Evolutionary conservation across 495 filamentous ascomycete species (phyloP).

Genomic region (Tuber umbilicatum): DNA sequence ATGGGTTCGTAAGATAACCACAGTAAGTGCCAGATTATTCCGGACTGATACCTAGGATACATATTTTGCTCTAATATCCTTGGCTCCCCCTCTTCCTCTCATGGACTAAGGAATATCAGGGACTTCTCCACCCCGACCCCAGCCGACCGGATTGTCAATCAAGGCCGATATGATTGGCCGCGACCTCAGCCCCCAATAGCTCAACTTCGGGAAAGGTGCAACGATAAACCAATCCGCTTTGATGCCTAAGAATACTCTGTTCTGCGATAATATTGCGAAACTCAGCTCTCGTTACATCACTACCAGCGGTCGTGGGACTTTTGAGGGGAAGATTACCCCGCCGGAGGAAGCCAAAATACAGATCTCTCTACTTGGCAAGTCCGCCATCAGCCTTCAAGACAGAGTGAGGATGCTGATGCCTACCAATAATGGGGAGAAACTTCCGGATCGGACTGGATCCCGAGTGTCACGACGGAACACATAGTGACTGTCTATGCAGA

Average conservation of each 20-base stretch:
- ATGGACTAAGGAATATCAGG: slow-evolving; percentile 19
- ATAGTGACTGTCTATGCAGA: slow-evolving; percentile 56
- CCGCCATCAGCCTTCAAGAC: slow-evolving; percentile 53
- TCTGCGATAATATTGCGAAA: slow-evolving; percentile 54
- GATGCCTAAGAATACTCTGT: slow-evolving; percentile 54
- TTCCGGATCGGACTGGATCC: slow-evolving; percentile 48
- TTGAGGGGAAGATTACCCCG: slow-evolving; percentile 47
- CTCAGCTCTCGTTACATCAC: slow-evolving; percentile 52
- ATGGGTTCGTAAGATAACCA: not conserved
- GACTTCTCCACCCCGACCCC: slow-evolving; percentile 53
- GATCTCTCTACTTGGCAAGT: slow-evolving; percentile 51
- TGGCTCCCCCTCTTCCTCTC: not conserved
- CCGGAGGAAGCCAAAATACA: slow-evolving; percentile 47
- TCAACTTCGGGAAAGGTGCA: slow-evolving; percentile 44
- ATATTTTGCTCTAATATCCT: slow-evolving; percentile 48
- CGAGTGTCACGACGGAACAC: slow-evolving; percentile 50
- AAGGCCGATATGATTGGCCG: too few species aligned
- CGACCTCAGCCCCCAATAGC: too few species aligned
- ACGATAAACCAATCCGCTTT: slow-evolving; percentile 45
- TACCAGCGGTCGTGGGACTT: slow-evolving; percentile 45
- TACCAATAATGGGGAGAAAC: slow-evolving; percentile 55
- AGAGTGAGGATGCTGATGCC: slow-evolving; percentile 49
- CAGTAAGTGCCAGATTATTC: not conserved
- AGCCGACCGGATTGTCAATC: slow-evolving; percentile 55
- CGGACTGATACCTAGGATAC: slow-evolving; percentile 44